Percentiles rank a stretch among this genome's conserved stretches.
phyloP scores from a whole-genome alignment of 306 rosid genomes.

The Ziziphus jujuba region DNA sequence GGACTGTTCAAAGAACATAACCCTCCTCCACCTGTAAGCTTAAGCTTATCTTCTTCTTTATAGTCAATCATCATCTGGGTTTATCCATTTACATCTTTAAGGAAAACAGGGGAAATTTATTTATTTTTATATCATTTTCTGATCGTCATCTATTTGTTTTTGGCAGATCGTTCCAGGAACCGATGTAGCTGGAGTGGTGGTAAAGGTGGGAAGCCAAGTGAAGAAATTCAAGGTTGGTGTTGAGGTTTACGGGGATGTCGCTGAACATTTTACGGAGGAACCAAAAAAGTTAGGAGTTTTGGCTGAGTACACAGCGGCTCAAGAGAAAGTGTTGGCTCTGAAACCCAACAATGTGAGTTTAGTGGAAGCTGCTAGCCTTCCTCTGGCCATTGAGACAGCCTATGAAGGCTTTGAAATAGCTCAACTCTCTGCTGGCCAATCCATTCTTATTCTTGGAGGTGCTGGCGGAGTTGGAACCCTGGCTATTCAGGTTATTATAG shows the following conservation, averaged over 20 bases:
- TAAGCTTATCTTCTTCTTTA: too few relatives aligned
- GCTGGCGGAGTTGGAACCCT: conserved; percentile 74
- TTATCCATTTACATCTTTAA: too few relatives aligned
- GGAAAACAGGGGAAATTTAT: too few relatives aligned
- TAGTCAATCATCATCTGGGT: too few relatives aligned
- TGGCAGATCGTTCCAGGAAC: conserved; percentile 24
- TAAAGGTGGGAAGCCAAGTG: conserved; percentile 30
- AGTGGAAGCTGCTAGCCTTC: conserved; percentile 77
- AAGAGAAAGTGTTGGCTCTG: conserved; percentile 58
- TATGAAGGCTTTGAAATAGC: conserved; percentile 56
- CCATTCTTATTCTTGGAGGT: conserved; percentile 76
- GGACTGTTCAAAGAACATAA: conserved; percentile 20
- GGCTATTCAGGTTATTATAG: conserved; percentile 72
- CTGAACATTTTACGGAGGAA: conserved; percentile 43
- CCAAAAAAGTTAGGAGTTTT: conserved; percentile 49
- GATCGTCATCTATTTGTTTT: too few relatives aligned
- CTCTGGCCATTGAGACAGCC: too few relatives aligned
- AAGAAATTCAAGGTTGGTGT: conserved; percentile 67
- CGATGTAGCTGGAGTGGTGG: not conserved
- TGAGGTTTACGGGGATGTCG: conserved; percentile 69
- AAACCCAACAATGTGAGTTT: conserved; percentile 70
- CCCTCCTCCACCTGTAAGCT: conserved; percentile 19
- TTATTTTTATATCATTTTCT: too few relatives aligned
- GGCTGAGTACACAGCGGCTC: conserved; percentile 68
- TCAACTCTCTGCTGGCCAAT: conserved; percentile 48